Conservation (phyloP, 345 rosid genomes). For the Combretum micranthum region DNA sequence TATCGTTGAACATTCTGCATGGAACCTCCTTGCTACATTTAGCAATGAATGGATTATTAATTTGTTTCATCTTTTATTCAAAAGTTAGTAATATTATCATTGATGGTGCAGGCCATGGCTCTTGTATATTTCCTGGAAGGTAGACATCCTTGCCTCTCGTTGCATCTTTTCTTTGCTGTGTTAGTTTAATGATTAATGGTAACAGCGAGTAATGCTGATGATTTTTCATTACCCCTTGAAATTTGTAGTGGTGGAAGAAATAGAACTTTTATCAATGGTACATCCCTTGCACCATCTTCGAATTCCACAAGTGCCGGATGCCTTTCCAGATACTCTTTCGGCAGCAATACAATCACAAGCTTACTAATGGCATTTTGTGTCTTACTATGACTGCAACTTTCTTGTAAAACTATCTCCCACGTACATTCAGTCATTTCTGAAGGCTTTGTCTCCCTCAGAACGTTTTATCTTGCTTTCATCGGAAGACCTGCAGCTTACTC, state of each 20-base stretch:
- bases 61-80: not conserved
- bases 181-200: not conserved
- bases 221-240: slow-evolving; percentile 4
- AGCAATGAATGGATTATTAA: not conserved
- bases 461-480: no score
- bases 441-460: no score
- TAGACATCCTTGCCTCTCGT: slow-evolving; percentile 11
- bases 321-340: slow-evolving; percentile 17
- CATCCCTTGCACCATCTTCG: slow-evolving; percentile 72
- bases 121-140: slow-evolving; percentile 77
- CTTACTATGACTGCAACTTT: slow-evolving; percentile 17
- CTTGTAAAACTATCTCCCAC: slow-evolving; percentile 30
- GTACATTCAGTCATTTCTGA: no score
- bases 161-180: not conserved
- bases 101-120: slow-evolving; percentile 65
- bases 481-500: no score
- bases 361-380: slow-evolving; percentile 40
- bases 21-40: not conserved
- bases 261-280: slow-evolving; percentile 48
- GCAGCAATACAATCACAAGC: slow-evolving; percentile 30
- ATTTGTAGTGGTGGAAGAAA: slow-evolving; percentile 58
- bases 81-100: not conserved
- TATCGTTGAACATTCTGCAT: no score
- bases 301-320: slow-evolving; percentile 61
- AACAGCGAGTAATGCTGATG: slow-evolving; percentile 2